Evolutionary conservation across 371 early-diverging fungal genomes (phyloP).

Genomic region (Apophysomyces sp.): DNA sequence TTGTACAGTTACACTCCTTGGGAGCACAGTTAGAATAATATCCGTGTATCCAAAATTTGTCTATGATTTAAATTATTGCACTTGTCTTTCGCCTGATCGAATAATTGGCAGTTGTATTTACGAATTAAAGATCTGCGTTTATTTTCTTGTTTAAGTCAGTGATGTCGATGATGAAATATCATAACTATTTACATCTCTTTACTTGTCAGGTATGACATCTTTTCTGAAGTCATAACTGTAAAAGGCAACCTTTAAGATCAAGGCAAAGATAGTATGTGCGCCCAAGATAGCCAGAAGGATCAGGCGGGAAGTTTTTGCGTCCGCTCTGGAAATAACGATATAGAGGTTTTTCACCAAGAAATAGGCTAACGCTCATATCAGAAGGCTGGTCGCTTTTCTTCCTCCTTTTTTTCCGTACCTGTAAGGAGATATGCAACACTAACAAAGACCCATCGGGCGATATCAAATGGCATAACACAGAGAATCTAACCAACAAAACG

Average conservation of each 20-base stretch:
- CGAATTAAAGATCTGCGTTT: no score
- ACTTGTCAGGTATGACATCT: slow-evolving; percentile 5
- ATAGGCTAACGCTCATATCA: slow-evolving; percentile 24
- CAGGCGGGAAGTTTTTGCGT: slow-evolving; percentile 64
- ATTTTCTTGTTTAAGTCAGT: no score
- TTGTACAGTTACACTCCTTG: slow-evolving; percentile 29
- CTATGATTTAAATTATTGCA: not conserved
- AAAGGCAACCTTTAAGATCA: slow-evolving; percentile 83
- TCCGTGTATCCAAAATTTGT: not conserved
- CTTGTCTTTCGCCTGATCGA: no score
- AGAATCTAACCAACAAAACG: slow-evolving; percentile 45
- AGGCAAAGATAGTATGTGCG: slow-evolving; percentile 70
- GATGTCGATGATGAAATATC: no score
- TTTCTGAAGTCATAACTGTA: slow-evolving; percentile 51
- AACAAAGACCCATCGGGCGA: slow-evolving; percentile 70
- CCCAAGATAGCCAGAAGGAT: slow-evolving; percentile 65
- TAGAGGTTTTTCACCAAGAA: slow-evolving; percentile 60
- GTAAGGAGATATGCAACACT: slow-evolving; percentile 57
- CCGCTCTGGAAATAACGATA: slow-evolving; percentile 61
- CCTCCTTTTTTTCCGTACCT: slow-evolving; percentile 23
- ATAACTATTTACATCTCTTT: no score
- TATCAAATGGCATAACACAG: slow-evolving; percentile 66
- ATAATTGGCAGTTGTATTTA: no score
- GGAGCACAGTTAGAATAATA: not conserved
- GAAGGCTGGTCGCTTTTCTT: not conserved